Percentiles rank a stretch among this genome's conserved stretches.
Evolutionary conservation across 1,139 yeast species (phyloP).

Genomic region (Candida smagusa): DNA sequence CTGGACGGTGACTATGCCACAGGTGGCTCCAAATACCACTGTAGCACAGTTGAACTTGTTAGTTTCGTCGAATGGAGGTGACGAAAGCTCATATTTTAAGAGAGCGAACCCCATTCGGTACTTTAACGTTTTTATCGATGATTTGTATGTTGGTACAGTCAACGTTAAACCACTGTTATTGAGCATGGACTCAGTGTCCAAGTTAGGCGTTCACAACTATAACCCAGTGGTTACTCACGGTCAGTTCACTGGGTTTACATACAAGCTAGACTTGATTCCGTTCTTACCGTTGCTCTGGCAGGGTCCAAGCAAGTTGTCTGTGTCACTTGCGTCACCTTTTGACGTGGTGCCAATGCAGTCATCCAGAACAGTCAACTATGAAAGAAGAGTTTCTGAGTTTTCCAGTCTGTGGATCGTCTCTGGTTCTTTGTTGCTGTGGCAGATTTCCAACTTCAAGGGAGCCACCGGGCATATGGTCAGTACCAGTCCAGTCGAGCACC

Average conservation of each 20-base stretch:
- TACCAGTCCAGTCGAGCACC: neutral
- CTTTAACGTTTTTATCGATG: slow-evolving; percentile 22
- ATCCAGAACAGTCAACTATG: neutral
- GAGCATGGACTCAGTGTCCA: slow-evolving; percentile 20
- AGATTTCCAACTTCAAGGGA: slow-evolving; percentile 1
- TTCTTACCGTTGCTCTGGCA: slow-evolving; percentile 31
- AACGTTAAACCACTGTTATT: slow-evolving; percentile 26
- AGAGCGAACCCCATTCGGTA: slow-evolving; percentile 23
- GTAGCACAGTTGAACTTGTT: slow-evolving; percentile 23
- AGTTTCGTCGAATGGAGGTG: slow-evolving; percentile 22
- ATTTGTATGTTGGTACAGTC: slow-evolving; percentile 19
- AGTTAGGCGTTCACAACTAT: slow-evolving; percentile 12
- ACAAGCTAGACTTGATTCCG: slow-evolving; percentile 24
- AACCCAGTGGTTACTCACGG: slow-evolving; percentile 25
- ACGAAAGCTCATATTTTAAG: slow-evolving; percentile 20
- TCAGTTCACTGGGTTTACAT: slow-evolving; percentile 23
- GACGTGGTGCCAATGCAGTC: slow-evolving; percentile 6
- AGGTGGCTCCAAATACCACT: slow-evolving; percentile 23
- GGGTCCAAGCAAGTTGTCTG: slow-evolving; percentile 16
- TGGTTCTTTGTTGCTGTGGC: slow-evolving; percentile 6
- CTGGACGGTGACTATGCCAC: slow-evolving; percentile 6
- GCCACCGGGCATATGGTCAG: neutral
- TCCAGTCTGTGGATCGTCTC: slow-evolving; percentile 3
- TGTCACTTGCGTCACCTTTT: slow-evolving; percentile 22
- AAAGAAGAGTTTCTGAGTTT: neutral